Percentiles rank a stretch among this genome's conserved stretches.
These are phyloP conservation scores for Pythium sukuiense DNA, from an alignment of 352 stramenopile genomes.

Conservation along the genomic window DNA sequence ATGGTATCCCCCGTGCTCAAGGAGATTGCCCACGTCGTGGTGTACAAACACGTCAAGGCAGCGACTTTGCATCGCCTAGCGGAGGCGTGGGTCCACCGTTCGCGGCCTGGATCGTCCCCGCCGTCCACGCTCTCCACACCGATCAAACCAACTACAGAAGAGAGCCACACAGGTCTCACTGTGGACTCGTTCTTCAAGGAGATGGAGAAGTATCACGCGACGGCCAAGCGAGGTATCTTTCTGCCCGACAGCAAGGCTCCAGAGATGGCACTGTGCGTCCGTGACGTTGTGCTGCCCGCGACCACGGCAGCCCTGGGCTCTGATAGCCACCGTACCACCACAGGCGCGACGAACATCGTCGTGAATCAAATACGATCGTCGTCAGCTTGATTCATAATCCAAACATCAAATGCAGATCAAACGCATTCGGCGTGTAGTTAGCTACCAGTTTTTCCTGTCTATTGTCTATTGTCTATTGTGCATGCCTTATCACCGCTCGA, in stretches of 20 bases:
- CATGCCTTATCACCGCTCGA: background rate
- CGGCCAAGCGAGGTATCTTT: constrained; percentile 50
- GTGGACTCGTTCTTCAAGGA: constrained; percentile 63
- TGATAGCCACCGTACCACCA: background rate
- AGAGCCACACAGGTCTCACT: constrained; percentile 41
- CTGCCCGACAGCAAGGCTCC: constrained; percentile 38
- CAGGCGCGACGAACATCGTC: constrained; percentile 9
- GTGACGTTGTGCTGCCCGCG: constrained; percentile 36
- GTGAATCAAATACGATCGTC: constrained; percentile 15
- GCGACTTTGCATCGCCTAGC: constrained; percentile 58
- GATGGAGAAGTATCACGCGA: constrained; percentile 48
- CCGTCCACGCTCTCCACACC: background rate
- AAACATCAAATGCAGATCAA: background rate
- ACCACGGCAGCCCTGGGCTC: constrained; percentile 3
- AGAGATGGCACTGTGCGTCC: constrained; percentile 57
- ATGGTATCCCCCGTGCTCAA: constrained; percentile 35
- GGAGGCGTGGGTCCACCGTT: constrained; percentile 34
- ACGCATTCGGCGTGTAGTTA: too few species aligned
- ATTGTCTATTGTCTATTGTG: background rate
- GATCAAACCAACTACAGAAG: constrained; percentile 1
- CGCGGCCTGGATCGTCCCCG: background rate
- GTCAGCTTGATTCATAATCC: constrained; percentile 2
- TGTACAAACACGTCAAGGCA: constrained; percentile 53
- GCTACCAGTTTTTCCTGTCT: background rate
- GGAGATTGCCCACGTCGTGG: constrained; percentile 37